Percentiles rank a stretch among this genome's conserved stretches.
These are phyloP conservation scores for Ceratonia siliqua DNA, from an alignment of 306 rosid species.

Conservation along the genomic window DNA sequence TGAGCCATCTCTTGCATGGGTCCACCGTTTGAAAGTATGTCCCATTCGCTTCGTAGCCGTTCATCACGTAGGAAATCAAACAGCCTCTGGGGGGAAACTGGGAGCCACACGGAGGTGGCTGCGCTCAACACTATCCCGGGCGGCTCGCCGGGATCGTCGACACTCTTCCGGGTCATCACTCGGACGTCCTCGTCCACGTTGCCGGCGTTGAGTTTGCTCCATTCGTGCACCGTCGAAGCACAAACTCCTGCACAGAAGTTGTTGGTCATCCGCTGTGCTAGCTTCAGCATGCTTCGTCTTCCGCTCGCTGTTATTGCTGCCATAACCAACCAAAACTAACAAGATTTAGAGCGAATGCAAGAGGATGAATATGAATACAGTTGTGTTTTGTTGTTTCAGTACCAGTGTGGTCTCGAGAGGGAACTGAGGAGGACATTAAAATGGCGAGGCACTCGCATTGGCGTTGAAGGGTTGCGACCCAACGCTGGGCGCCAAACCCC, in stretches of 20 bases:
- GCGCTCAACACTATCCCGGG: conserved; percentile 96
- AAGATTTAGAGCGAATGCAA: too few relatives aligned
- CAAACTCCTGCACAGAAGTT: conserved; percentile 97
- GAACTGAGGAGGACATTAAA: conserved; percentile 69
- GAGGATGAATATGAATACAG: too few relatives aligned
- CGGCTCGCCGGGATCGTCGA: conserved; percentile 93
- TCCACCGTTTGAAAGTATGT: conserved; percentile 91
- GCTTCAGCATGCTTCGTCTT: conserved; percentile 89
- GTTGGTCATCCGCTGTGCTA: conserved; percentile 92
- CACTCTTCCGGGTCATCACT: conserved; percentile 91
- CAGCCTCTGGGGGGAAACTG: conserved; percentile 60
- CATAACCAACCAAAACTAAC: neutral
- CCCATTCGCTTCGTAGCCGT: conserved; percentile 90
- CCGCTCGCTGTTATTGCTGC: conserved; percentile 70
- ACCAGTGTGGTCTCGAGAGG: conserved; percentile 76
- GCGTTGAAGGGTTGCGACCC: conserved; percentile 93
- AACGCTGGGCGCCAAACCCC: conserved; percentile 88
- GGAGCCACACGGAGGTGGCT: conserved; percentile 92
- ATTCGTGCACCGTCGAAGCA: conserved; percentile 87
- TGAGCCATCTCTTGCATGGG: conserved; percentile 99
- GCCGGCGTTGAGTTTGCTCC: conserved; percentile 82
- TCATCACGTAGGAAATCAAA: conserved; percentile 88
- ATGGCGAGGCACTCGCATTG: conserved; percentile 92
- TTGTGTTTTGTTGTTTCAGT: neutral
- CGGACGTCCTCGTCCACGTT: conserved; percentile 85